phyloP scores from a whole-genome alignment of 305 asterid species.

The Stenogyne calaminthoides region DNA sequence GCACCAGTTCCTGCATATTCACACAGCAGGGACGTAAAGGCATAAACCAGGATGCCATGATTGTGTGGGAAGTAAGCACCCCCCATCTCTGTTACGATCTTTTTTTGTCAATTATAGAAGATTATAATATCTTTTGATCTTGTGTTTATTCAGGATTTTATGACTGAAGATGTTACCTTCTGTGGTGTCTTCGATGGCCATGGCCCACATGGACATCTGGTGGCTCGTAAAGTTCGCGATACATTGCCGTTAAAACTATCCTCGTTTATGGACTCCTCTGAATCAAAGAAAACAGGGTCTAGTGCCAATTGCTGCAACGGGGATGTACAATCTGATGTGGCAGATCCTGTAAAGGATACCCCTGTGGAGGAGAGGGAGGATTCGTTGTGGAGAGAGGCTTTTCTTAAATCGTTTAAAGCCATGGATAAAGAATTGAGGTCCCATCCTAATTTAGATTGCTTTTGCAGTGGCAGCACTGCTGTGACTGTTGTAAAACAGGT shows the following conservation, averaged over 20 bases:
- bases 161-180: constrained; percentile 78
- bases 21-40: constrained; percentile 99
- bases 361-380: constrained; percentile 49
- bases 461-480: constrained; percentile 98
- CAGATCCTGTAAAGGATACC: constrained; percentile 55
- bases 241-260: constrained; percentile 70
- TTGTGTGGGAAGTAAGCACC: constrained; percentile 92
- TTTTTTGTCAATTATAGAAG: background rate
- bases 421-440: constrained; percentile 95
- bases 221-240: constrained; percentile 92
- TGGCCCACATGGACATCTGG: constrained; percentile 94
- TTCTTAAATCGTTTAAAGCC: constrained; percentile 77
- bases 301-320: constrained; percentile 56
- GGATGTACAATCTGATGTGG: constrained; percentile 53
- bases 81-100: background rate
- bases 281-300: constrained; percentile 55
- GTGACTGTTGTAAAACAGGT: constrained; percentile 87
- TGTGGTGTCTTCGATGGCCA: constrained; percentile 98
- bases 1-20: constrained; percentile 78
- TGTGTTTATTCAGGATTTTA: constrained; percentile 63
- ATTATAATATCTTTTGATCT: constrained; percentile 9
- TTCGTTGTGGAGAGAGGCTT: constrained; percentile 71
- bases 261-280: constrained; percentile 54
- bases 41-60: constrained; percentile 97
- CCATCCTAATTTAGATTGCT: constrained; percentile 86